Conservation (phyloP, 371 early-diverging fungal species). For the Sporodiniella umbellata region DNA sequence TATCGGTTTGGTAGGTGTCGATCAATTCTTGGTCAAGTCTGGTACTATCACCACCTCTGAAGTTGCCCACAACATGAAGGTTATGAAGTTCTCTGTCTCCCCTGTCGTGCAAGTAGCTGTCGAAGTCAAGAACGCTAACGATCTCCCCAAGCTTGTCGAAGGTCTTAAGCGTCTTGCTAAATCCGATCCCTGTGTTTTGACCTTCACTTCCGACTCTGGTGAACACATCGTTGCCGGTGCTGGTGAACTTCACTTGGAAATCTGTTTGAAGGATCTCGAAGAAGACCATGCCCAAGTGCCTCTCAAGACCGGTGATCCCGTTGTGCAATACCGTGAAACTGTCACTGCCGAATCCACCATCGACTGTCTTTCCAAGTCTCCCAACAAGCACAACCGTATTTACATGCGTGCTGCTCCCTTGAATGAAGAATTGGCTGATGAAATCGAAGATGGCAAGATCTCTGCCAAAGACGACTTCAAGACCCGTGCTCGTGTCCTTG, state of each 20-base stretch:
- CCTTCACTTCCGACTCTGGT: slow-evolving; percentile 93
- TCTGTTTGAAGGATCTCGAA: slow-evolving; percentile 99
- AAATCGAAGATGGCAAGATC: slow-evolving; percentile 90
- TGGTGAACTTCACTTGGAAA: slow-evolving; percentile 99
- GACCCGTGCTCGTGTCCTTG: slow-evolving; percentile 91
- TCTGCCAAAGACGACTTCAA: slow-evolving; percentile 96
- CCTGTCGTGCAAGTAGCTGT: slow-evolving; percentile 99
- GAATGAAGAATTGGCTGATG: slow-evolving; percentile 80
- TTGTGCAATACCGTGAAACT: slow-evolving; percentile 98
- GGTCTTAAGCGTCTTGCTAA: slow-evolving; percentile 98
- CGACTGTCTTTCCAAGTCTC: slow-evolving; percentile 94
- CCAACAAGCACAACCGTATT: slow-evolving; percentile 99
- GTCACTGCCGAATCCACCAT: slow-evolving; percentile 83
- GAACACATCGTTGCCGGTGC: slow-evolving; percentile 99
- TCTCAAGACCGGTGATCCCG: slow-evolving; percentile 93
- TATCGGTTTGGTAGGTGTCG: slow-evolving; percentile 99
- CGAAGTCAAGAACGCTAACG: slow-evolving; percentile 94
- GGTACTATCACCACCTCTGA: slow-evolving; percentile 98
- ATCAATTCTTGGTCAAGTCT: slow-evolving; percentile 99
- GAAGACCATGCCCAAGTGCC: slow-evolving; percentile 99
- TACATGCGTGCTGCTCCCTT: slow-evolving; percentile 97
- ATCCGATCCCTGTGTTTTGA: slow-evolving; percentile 98
- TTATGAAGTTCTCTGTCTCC: slow-evolving; percentile 99
- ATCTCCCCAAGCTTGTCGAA: slow-evolving; percentile 98
- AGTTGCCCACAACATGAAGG: slow-evolving; percentile 97